Evolutionary conservation across 176 grass and related monocot genomes (phyloP), one percentile per base, ranked within the genome.

Genomic region (Ensete ventricosum): DNA sequence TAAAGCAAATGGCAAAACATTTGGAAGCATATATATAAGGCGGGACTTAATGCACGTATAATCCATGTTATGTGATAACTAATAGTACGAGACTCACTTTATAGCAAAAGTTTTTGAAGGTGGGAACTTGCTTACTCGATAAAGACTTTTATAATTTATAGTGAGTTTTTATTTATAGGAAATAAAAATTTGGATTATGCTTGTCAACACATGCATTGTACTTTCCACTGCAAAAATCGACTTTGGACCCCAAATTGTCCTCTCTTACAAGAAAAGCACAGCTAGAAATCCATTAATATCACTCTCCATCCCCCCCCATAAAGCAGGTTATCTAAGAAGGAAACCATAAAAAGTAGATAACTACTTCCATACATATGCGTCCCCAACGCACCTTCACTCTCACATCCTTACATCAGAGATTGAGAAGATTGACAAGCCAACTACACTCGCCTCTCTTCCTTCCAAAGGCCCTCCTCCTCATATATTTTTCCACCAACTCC

Each of bases 261-360:
- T 90, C 85, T 85, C 75, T 73, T 89, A 79, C 90, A 97, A 89
- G 93, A 84, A 97, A 90, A 81, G 93, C 85, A 97, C 87, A 89
- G 26, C 62, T 70, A 81, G 71, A 83, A 27, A 82, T 72, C 71
- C 63, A 80, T 79, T 66, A 71, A 79, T 68, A n/a, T 53, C 83
- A 84, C 58, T 71, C 82, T 59, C 64, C 73, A 71, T 77, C 62
- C 68, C 62, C 64, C 76, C 83, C 76, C 71, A 69, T 12, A 78
- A 78, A 78, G 77, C 63, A 75, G 19, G 11, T 27, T 16, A 9
- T 19, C 4, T 14, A 24, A 27, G 51, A 16, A 50, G 8, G 11
- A 27, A 62, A n/a, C 4, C 16, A 60, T 34, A 51, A 51, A 63
- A 76, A 69, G 26, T 48, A 69, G 29, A 48, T 43, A 9, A 69